A percentile compares a stretch with the other conserved stretches of the same genome.
Conservation (phyloP, 805 yeast species). For the Wickerhamomyces bovis region DNA sequence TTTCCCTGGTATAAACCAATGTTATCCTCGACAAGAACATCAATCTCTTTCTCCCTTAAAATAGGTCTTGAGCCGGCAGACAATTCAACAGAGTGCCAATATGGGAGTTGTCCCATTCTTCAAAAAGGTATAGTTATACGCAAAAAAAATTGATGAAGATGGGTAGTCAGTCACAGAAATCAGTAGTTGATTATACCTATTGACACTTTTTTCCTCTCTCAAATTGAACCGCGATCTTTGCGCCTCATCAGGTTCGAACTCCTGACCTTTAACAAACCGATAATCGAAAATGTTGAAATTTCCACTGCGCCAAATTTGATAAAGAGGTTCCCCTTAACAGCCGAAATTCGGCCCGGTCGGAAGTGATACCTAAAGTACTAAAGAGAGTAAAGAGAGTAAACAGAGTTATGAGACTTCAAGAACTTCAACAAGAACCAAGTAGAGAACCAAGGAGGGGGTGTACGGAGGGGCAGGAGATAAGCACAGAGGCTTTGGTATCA, state of each 20-base stretch:
- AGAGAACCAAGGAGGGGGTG: too few species aligned
- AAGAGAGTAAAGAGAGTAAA: too few species aligned
- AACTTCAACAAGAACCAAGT: too few species aligned
- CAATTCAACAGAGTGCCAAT: slow-evolving; percentile 32
- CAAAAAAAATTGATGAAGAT: too few species aligned
- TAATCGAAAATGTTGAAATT: not conserved
- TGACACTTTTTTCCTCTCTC: not conserved
- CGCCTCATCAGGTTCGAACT: not conserved
- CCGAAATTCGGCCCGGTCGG: not conserved
- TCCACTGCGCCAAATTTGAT: not conserved
- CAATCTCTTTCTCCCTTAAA: slow-evolving; percentile 41
- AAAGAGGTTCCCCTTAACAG: not conserved
- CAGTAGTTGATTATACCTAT: not conserved
- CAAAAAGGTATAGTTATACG: not conserved
- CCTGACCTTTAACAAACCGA: not conserved
- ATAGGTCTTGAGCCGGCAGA: slow-evolving; percentile 34
- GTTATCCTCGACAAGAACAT: slow-evolving; percentile 43
- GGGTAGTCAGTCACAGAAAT: not conserved
- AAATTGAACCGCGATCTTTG: not conserved
- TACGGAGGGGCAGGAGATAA: too few species aligned
- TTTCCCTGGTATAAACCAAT: slow-evolving; percentile 81
- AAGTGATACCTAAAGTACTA: not conserved
- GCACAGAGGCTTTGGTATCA: too few species aligned
- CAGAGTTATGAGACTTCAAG: too few species aligned
- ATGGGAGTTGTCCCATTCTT: slow-evolving; percentile 9